A percentile compares a stretch with the other conserved stretches of the same genome.
phyloP scores from a whole-genome alignment of 2,329 filamentous ascomycete species.

The Furcasterigmium sp. region DNA sequence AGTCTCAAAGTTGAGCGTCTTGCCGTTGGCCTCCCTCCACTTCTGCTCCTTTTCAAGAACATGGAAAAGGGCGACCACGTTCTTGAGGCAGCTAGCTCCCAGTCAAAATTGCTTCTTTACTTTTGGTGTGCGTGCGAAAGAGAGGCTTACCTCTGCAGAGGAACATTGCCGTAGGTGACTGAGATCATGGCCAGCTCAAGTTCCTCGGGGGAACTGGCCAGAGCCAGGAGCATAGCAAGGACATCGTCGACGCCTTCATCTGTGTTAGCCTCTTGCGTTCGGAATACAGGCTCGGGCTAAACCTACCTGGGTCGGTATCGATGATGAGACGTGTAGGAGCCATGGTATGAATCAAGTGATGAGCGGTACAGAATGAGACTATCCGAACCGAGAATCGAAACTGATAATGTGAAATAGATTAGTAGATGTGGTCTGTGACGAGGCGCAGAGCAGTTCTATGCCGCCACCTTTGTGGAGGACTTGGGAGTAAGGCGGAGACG shows the following conservation, averaged over 20 bases:
- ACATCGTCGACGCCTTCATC: constrained; percentile 78
- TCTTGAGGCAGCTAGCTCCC: constrained; percentile 67
- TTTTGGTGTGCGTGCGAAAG: neutral
- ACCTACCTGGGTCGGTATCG: constrained; percentile 81
- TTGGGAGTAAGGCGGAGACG: neutral
- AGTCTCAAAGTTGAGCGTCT: constrained; percentile 64
- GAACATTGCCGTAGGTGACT: constrained; percentile 90
- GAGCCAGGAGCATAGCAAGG: constrained; percentile 79
- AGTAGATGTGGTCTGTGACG: neutral
- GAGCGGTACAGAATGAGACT: neutral
- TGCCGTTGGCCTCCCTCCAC: constrained; percentile 70
- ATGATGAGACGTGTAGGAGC: constrained; percentile 78
- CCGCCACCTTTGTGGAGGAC: no score
- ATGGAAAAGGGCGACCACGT: constrained; percentile 86
- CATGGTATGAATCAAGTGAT: constrained; percentile 37
- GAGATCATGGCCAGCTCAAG: constrained; percentile 82
- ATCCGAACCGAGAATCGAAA: no score
- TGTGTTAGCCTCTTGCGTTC: constrained; percentile 1
- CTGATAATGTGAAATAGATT: neutral
- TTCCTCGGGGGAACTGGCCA: constrained; percentile 77
- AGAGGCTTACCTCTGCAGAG: constrained; percentile 64
- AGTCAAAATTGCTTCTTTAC: neutral
- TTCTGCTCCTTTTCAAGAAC: constrained; percentile 82
- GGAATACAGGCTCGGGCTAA: neutral
- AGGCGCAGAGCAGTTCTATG: no score